Conservation (phyloP, 441 rosid species). For the Sinapis alba region DNA sequence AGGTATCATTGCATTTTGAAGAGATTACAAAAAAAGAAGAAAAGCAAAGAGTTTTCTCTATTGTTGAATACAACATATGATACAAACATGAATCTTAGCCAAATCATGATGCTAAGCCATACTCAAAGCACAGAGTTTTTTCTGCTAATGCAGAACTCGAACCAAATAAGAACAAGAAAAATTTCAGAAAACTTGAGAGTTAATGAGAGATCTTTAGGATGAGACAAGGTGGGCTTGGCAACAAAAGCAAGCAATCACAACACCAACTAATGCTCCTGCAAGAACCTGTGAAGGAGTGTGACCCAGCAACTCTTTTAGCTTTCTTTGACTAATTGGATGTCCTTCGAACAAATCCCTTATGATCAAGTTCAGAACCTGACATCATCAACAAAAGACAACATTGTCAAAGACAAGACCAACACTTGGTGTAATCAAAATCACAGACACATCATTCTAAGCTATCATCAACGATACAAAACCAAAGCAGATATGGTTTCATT, state of each 20-base stretch:
- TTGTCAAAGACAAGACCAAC: no score
- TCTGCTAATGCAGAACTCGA: neutral
- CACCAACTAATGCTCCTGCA: slow-evolving; percentile 81
- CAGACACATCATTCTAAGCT: neutral
- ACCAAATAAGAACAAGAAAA: neutral
- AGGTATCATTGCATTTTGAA: neutral
- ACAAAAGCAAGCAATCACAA: slow-evolving; percentile 68
- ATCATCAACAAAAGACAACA: slow-evolving; percentile 16
- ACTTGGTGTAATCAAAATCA: no score
- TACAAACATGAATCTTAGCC: no score
- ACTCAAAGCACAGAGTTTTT: no score
- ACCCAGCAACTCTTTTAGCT: slow-evolving; percentile 89
- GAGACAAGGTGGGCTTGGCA: slow-evolving; percentile 62
- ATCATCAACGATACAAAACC: no score
- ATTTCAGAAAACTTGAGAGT: slow-evolving; percentile 21
- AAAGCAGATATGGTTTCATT: neutral
- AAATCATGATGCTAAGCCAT: no score
- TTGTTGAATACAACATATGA: no score
- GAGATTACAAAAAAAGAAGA: no score
- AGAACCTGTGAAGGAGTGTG: slow-evolving; percentile 89
- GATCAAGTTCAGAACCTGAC: slow-evolving; percentile 82
- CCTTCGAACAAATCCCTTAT: slow-evolving; percentile 89
- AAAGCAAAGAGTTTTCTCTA: no score
- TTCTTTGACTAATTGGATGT: slow-evolving; percentile 88
- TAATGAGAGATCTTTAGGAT: slow-evolving; percentile 38